These are phyloP conservation scores for Podospora tetraspora DNA, from an alignment of 495 filamentous ascomycete species.

Conservation along the genomic window DNA sequence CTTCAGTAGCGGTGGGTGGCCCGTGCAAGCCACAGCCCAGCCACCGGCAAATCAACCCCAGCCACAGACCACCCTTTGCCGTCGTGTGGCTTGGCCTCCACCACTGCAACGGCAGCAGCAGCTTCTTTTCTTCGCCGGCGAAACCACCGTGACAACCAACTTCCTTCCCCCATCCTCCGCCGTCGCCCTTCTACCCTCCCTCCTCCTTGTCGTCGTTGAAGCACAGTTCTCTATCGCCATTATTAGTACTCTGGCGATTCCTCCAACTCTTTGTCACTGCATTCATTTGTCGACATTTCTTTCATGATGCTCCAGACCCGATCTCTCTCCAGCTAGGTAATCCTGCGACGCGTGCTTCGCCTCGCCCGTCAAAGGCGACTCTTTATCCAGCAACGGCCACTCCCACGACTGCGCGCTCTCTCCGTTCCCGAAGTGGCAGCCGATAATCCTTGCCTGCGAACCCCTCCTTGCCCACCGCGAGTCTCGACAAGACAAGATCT, in stretches of 20 bases:
- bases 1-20: background rate
- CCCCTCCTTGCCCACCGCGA: background rate
- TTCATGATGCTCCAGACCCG: background rate
- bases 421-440: background rate
- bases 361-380: background rate
- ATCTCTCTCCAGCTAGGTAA: background rate
- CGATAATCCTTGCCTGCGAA: background rate
- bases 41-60: background rate
- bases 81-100: background rate
- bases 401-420: background rate
- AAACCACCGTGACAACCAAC: background rate
- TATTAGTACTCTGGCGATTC: background rate
- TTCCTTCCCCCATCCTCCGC: background rate
- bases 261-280: background rate
- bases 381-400: background rate
- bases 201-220: background rate
- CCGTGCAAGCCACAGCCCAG: background rate
- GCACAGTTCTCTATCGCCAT: background rate
- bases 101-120: background rate
- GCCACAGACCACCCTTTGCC: background rate
- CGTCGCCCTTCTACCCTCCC: background rate
- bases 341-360: background rate
- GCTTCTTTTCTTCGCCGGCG: constrained; percentile 1
- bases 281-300: background rate
- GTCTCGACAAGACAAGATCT: background rate